Evolutionary conservation across 2,329 filamentous ascomycete genomes (phyloP).

Genomic region (Neonectria neomacrospora): DNA sequence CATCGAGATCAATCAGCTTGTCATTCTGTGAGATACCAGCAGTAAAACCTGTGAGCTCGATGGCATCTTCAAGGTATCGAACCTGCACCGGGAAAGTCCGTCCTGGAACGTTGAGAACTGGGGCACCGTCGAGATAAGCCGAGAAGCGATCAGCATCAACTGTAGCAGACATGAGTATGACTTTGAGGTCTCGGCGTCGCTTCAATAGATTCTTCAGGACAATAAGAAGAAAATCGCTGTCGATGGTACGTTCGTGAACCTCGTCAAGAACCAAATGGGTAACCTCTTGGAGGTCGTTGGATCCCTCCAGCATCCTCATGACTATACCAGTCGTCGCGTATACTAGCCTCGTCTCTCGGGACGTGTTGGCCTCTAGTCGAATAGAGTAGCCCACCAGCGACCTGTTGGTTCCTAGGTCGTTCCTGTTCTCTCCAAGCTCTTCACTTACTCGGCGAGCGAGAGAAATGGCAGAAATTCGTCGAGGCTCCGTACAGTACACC

Average conservation of each 20-base stretch:
- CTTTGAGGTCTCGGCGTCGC: constrained; percentile 83
- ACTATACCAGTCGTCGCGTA: constrained; percentile 94
- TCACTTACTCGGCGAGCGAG: constrained; percentile 93
- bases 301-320: constrained; percentile 95
- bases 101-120: constrained; percentile 89
- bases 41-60: constrained; percentile 85
- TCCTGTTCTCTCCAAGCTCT: constrained; percentile 86
- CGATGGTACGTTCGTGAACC: constrained; percentile 95
- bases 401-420: constrained; percentile 81
- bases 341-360: constrained; percentile 82
- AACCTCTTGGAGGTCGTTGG: constrained; percentile 86
- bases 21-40: constrained; percentile 57
- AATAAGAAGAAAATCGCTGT: constrained; percentile 95
- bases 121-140: constrained; percentile 84
- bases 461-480: constrained; percentile 95
- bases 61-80: constrained; percentile 89
- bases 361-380: constrained; percentile 87
- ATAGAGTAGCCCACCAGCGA: constrained; percentile 97
- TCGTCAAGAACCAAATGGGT: constrained; percentile 97
- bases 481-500: constrained; percentile 94
- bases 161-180: constrained; percentile 97
- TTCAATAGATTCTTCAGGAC: constrained; percentile 85
- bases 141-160: constrained; percentile 94
- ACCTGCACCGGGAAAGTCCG: constrained; percentile 93
- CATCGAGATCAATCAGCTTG: constrained; percentile 71